Percentiles rank a stretch among this genome's conserved stretches.
These are phyloP conservation scores for Suillus weaverae DNA, from an alignment of 768 basidiomycete species.

Conservation along the genomic window DNA sequence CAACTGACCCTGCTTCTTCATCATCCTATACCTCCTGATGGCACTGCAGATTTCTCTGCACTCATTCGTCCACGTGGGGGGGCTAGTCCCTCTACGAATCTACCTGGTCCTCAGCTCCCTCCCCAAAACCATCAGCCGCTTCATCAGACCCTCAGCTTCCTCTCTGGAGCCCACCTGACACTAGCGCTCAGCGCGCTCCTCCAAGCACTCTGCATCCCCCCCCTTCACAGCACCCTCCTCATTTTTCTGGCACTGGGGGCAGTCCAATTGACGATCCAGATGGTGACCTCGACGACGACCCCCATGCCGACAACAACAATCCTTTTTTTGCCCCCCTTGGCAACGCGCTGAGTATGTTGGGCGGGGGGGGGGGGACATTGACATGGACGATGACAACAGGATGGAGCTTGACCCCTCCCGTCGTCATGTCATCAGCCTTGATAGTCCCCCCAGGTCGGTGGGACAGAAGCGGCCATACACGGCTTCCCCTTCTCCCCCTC, in stretches of 20 bases:
- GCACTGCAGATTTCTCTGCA: not conserved
- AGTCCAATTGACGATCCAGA: not conserved
- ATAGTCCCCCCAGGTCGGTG: no score
- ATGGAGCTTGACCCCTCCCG: no score
- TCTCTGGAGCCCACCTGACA: not conserved
- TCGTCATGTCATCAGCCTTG: no score
- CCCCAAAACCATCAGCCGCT: not conserved
- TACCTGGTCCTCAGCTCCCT: not conserved
- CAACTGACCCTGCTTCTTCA: no score
- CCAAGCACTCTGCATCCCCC: not conserved
- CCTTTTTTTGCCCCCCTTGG: not conserved
- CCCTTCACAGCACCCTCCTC: not conserved
- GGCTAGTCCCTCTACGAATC: not conserved
- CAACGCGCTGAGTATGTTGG: no score
- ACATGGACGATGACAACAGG: not conserved
- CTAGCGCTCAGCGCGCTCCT: not conserved
- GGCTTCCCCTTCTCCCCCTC: no score
- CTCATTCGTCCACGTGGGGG: not conserved
- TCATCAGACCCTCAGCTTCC: not conserved
- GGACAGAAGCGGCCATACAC: no score
- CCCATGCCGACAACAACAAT: not conserved
- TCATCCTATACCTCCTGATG: no score
- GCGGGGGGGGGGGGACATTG: not conserved
- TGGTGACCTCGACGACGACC: not conserved
- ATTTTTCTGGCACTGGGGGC: not conserved